phyloP scores from a whole-genome alignment of 495 filamentous ascomycete species.

The Aspergillus panamensis region DNA sequence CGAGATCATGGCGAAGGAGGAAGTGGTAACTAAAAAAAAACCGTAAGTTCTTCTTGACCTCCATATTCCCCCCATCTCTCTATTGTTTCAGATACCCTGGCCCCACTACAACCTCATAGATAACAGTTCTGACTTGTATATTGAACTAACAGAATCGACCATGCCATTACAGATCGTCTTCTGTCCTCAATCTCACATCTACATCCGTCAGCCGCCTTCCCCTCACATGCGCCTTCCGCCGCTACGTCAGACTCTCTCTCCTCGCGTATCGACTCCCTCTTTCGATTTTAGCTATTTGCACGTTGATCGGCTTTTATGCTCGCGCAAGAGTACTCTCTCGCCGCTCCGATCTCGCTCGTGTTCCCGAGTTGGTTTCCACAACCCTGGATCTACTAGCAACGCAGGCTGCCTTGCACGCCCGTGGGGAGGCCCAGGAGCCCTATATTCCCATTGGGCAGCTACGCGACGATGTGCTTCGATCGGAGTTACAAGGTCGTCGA shows the following conservation, averaged over 20 bases:
- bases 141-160: conserved; percentile 74
- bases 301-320: conserved; percentile 51
- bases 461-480: conserved; percentile 83
- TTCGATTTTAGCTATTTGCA: conserved; percentile 61
- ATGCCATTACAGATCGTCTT: conserved; percentile 63
- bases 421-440: conserved; percentile 61
- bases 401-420: conserved; percentile 73
- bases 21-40: conserved; percentile 65
- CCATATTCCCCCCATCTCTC: conserved; percentile 9
- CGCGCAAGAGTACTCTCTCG: conserved; percentile 53
- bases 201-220: conserved; percentile 84
- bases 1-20: conserved; percentile 77
- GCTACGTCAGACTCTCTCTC: conserved; percentile 88
- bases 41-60: conserved; percentile 62
- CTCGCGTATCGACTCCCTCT: conserved; percentile 92
- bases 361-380: conserved; percentile 75
- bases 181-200: conserved; percentile 56
- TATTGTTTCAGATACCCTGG: neutral
- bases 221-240: conserved; percentile 80
- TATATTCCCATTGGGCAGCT: conserved; percentile 85
- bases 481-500: conserved; percentile 69
- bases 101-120: conserved; percentile 20
- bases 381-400: conserved; percentile 77
- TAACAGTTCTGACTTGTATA: conserved; percentile 48
- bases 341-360: conserved; percentile 60